These are phyloP conservation scores for Tuber aestivum DNA, from an alignment of 495 filamentous ascomycete genomes.

Conservation along the genomic window DNA sequence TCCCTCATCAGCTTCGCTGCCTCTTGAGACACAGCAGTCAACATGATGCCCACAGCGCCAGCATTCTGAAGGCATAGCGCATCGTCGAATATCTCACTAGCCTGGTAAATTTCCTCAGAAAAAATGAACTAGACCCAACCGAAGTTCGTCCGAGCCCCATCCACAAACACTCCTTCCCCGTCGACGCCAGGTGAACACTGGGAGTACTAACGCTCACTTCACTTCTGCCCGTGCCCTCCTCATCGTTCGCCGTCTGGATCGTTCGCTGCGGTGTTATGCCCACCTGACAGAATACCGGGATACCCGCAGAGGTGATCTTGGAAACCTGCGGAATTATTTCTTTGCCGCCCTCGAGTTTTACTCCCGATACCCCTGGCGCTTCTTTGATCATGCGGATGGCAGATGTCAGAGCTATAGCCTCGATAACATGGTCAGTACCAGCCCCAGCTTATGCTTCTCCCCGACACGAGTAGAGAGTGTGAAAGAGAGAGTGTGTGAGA, in stretches of 20 bases:
- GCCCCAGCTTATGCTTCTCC: not conserved
- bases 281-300: conserved; percentile 88
- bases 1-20: conserved; percentile 60
- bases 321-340: conserved; percentile 83
- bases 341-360: conserved; percentile 90
- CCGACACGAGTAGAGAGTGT: not conserved
- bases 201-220: conserved; percentile 41
- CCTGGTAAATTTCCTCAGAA: conserved; percentile 32
- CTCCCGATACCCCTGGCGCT: conserved; percentile 62
- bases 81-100: conserved; percentile 39
- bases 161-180: not conserved
- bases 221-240: conserved; percentile 62
- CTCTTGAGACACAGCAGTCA: conserved; percentile 37
- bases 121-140: not conserved
- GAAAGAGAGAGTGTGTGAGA: not conserved
- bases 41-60: conserved; percentile 37
- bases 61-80: conserved; percentile 80
- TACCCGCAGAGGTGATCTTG: conserved; percentile 81
- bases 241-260: conserved; percentile 63
- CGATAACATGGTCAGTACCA: not conserved
- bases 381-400: conserved; percentile 87
- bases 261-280: conserved; percentile 93
- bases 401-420: conserved; percentile 58
- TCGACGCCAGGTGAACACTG: not conserved
- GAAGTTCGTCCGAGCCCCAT: not conserved